Percentiles rank a stretch among this genome's conserved stretches.
phyloP scores from a whole-genome alignment of 768 basidiomycete species.

The Neoboletus subvelutipes region DNA sequence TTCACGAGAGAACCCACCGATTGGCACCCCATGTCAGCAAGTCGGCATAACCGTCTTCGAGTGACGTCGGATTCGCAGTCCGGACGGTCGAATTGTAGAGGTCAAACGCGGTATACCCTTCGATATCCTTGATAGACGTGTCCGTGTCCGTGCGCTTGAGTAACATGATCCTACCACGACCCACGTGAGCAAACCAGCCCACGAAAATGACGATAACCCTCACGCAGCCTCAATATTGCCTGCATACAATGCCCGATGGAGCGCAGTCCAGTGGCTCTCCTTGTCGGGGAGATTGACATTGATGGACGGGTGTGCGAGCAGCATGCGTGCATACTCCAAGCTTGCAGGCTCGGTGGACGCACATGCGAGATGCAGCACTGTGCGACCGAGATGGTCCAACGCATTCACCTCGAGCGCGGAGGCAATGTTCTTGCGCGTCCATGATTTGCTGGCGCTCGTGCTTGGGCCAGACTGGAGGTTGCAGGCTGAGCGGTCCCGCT shows the following conservation, averaged over 20 bases:
- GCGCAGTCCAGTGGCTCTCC: slow-evolving; percentile 89
- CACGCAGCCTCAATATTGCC: slow-evolving; percentile 74
- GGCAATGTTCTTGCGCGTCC: slow-evolving; percentile 48
- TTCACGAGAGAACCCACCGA: slow-evolving; percentile 41
- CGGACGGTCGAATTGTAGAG: slow-evolving; percentile 88
- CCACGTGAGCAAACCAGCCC: slow-evolving; percentile 19
- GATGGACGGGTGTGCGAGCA: slow-evolving; percentile 73
- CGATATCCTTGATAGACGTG: slow-evolving; percentile 68
- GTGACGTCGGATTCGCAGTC: slow-evolving; percentile 59
- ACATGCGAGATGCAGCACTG: slow-evolving; percentile 82
- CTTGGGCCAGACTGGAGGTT: slow-evolving; percentile 30
- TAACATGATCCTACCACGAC: slow-evolving; percentile 59
- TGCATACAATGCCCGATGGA: slow-evolving; percentile 83
- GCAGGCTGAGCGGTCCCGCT: slow-evolving; percentile 42
- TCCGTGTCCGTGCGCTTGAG: slow-evolving; percentile 76
- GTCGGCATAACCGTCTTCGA: slow-evolving; percentile 44
- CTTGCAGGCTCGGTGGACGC: slow-evolving; percentile 56
- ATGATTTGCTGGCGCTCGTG: slow-evolving; percentile 55
- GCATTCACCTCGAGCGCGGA: slow-evolving; percentile 61
- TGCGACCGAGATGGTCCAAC: slow-evolving; percentile 68
- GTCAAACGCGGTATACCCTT: slow-evolving; percentile 91
- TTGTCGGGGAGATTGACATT: slow-evolving; percentile 78
- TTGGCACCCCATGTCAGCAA: slow-evolving; percentile 90
- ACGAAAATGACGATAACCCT: slow-evolving; percentile 27
- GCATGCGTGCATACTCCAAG: slow-evolving; percentile 72